Percentiles rank a stretch among this genome's conserved stretches.
phyloP scores from a whole-genome alignment of 345 rosid species.

The Linum tenue region DNA sequence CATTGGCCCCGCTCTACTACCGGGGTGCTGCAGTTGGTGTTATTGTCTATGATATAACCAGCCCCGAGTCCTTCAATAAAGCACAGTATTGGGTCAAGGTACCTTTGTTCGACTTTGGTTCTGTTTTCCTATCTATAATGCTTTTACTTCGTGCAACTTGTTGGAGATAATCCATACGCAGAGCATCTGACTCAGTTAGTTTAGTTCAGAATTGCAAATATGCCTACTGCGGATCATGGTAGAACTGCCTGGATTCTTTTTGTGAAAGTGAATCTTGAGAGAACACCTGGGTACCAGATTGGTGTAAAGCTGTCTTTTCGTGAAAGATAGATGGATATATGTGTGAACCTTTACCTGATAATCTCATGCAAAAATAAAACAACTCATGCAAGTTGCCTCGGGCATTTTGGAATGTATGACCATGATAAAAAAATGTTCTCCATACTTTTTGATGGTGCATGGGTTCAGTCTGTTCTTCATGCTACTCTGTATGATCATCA shows the following conservation, averaged over 20 bases:
- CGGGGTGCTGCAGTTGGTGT: conserved; percentile 96
- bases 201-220: neutral
- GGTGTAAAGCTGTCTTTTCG: neutral
- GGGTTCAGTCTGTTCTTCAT: neutral
- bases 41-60: conserved; percentile 92
- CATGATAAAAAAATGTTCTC: neutral
- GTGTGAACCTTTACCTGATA: neutral
- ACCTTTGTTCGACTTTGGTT: conserved; percentile 8
- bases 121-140: neutral
- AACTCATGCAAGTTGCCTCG: neutral
- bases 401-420: neutral
- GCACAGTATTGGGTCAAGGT: conserved; percentile 99
- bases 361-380: neutral
- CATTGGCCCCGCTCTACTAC: conserved; percentile 93
- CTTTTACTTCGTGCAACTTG: neutral
- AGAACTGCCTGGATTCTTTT: neutral
- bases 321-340: neutral
- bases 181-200: neutral
- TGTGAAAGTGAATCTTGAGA: neutral
- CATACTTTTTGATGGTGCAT: neutral
- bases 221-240: neutral
- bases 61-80: conserved; percentile 83
- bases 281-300: neutral
- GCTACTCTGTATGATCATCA: neutral
- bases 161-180: neutral